Conservation (phyloP, 352 stramenopile genomes). For the Lagenidium giganteum region DNA sequence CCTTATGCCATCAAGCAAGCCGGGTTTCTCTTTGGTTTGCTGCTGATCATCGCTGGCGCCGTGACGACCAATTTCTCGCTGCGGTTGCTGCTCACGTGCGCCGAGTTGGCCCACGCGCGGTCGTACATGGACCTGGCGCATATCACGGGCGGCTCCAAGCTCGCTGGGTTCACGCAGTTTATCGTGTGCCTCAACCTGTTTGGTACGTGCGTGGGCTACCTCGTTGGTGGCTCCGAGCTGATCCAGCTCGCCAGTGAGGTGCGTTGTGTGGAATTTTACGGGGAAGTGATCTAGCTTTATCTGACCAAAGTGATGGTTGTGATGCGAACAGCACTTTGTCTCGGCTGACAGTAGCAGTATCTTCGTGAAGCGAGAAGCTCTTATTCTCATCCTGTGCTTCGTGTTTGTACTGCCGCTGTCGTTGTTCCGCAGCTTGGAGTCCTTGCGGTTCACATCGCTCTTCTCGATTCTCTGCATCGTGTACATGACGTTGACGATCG, state of each 20-base stretch:
- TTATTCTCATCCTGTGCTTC: constrained; percentile 55
- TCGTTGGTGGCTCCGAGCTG: constrained; percentile 77
- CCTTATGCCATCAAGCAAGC: constrained; percentile 77
- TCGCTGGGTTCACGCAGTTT: constrained; percentile 70
- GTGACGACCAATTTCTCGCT: constrained; percentile 82
- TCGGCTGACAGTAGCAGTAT: constrained; percentile 36
- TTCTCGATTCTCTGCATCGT: constrained; percentile 85
- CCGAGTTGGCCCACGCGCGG: constrained; percentile 57
- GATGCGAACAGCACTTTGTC: constrained; percentile 30
- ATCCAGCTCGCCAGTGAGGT: constrained; percentile 64
- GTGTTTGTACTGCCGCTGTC: constrained; percentile 78
- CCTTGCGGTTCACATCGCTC: constrained; percentile 81
- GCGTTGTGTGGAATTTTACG: neutral
- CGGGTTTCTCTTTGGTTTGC: constrained; percentile 64
- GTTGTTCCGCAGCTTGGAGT: constrained; percentile 76
- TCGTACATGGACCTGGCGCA: constrained; percentile 84
- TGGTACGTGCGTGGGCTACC: constrained; percentile 78
- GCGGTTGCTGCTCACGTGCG: constrained; percentile 71
- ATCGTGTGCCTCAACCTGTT: constrained; percentile 87
- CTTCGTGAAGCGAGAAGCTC: constrained; percentile 53
- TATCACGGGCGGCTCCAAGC: constrained; percentile 50
- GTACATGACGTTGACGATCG: constrained; percentile 86
- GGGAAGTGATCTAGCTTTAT: neutral
- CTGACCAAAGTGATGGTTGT: neutral
- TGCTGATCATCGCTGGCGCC: constrained; percentile 59